Evolutionary conservation across 176 grass and related monocot genomes (phyloP), one percentile per base, ranked within the genome.

Genomic region (Stipa capillata): DNA sequence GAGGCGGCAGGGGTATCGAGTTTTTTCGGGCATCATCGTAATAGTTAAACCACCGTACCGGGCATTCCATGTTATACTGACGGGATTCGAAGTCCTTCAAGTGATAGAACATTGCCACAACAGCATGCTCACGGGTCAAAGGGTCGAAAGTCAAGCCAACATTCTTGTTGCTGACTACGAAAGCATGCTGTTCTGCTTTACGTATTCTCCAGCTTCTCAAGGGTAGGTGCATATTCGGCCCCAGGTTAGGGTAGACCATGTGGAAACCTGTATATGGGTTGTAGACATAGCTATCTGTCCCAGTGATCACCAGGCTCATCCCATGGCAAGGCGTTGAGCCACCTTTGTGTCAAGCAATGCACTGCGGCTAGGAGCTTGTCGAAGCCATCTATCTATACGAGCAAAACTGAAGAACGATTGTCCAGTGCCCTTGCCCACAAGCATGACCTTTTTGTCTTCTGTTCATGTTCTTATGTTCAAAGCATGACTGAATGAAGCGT

Each of bases 281-380:
- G 74, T 71, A 78, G 6, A 85, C 23, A 13, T 32, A 78, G 13
- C 78, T 65, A 24, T 31, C 29, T 0, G 14, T 29, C 0, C 34
- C 32, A 16, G 34, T 62, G 83, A 74, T 85, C 33, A 85, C 6
- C 52, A 85, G 42, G 34, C 78, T 85, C 65, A 77, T 28, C 40
- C 73, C 83, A 21, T 71, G 63, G 74, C 74, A 85, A 51, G 74
- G 83, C 65, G 71, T 85, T 31, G 82, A 78, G 72, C 53, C 8
- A 78, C 53, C 82, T 70, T 85, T 6, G 1, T 62, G 12, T 78
- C 53, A n/a, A 81, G 78, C 25, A 6, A 9, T 41, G 12, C 0
- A 7, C 18, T 27, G 18, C 42, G 12, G 34, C 16, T 34, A 15
- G 49, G 7, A 33, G 37, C 17, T 17, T 70, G 27, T 47, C 28